A percentile compares a stretch with the other conserved stretches of the same genome.
phyloP scores from a whole-genome alignment of 2,329 filamentous ascomycete species.

The Penicillium capsulatum region DNA sequence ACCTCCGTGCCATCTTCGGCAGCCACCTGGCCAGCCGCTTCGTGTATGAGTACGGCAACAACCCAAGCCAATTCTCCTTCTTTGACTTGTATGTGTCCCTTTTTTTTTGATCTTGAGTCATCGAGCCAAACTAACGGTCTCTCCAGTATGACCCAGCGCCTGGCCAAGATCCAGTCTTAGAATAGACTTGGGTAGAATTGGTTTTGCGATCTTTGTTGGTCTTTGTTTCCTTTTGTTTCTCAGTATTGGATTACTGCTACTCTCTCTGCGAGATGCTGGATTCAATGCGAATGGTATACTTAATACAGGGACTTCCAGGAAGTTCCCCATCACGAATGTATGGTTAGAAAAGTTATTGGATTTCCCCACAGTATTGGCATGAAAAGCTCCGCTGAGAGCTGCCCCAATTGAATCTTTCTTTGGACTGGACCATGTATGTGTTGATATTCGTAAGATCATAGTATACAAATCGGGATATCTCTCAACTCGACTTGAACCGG shows the following conservation, averaged over 20 bases:
- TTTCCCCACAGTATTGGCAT: slow-evolving; percentile 8
- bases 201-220: neutral
- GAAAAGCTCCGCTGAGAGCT: neutral
- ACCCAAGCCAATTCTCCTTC: slow-evolving; percentile 93
- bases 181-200: too few species aligned
- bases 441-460: neutral
- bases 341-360: slow-evolving; percentile 15
- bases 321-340: slow-evolving; percentile 15
- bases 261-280: slow-evolving; percentile 1
- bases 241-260: slow-evolving; percentile 2
- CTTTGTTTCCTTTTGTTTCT: slow-evolving; percentile 4
- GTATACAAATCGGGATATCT: neutral
- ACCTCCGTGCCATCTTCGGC: slow-evolving; percentile 91
- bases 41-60: slow-evolving; percentile 91
- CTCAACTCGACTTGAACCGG: slow-evolving; percentile 6
- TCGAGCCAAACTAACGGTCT: slow-evolving; percentile 4
- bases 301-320: slow-evolving; percentile 7
- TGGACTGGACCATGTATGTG: neutral
- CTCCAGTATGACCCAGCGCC: slow-evolving; percentile 38
- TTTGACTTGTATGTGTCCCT: slow-evolving; percentile 82
- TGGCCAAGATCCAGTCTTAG: slow-evolving; percentile 29
- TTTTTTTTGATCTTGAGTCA: neutral
- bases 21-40: slow-evolving; percentile 93
- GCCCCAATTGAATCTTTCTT: too few species aligned
- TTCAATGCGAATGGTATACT: slow-evolving; percentile 6